A percentile compares a stretch with the other conserved stretches of the same genome.
Conservation (phyloP, 441 rosid genomes). For the Erysimum cheiri region DNA sequence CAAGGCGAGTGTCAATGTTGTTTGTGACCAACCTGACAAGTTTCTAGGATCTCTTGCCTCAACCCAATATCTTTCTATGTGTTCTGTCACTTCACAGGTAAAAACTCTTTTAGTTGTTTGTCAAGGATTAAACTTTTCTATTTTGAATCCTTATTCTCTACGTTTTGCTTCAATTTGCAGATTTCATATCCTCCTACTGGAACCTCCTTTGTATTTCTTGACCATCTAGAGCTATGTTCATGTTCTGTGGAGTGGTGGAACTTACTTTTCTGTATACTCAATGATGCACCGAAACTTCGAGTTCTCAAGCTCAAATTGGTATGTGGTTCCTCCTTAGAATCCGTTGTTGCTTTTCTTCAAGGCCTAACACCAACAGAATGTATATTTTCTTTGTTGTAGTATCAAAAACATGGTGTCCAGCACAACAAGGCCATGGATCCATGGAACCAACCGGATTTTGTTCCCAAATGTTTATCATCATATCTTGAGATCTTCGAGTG, state of each 20-base stretch:
- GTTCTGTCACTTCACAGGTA: conserved; percentile 22
- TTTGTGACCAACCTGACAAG: conserved; percentile 3
- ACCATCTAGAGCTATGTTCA: conserved; percentile 26
- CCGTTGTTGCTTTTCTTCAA: too few relatives aligned
- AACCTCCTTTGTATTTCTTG: conserved; percentile 18
- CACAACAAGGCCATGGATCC: neutral
- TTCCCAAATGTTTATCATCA: conserved; percentile 22
- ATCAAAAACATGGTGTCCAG: neutral
- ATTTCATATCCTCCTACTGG: neutral
- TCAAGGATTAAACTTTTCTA: neutral
- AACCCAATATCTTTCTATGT: conserved; percentile 15
- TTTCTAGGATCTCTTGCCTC: conserved; percentile 22
- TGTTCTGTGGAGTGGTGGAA: conserved; percentile 16
- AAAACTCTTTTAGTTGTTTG: neutral
- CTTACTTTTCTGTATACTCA: conserved; percentile 1
- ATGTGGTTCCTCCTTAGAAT: neutral
- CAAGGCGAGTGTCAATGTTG: conserved; percentile 16
- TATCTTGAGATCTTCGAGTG: conserved; percentile 28
- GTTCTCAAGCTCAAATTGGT: conserved; percentile 28
- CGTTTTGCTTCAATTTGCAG: conserved; percentile 13
- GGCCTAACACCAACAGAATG: too few relatives aligned
- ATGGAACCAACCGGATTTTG: neutral
- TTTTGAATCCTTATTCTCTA: neutral
- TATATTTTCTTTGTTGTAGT: neutral
- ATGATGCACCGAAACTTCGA: conserved; percentile 16